Evolutionary conservation across 208 protist species (phyloP), one percentile per base, ranked within the genome.

Genomic region (Tetramitus jugosus): DNA sequence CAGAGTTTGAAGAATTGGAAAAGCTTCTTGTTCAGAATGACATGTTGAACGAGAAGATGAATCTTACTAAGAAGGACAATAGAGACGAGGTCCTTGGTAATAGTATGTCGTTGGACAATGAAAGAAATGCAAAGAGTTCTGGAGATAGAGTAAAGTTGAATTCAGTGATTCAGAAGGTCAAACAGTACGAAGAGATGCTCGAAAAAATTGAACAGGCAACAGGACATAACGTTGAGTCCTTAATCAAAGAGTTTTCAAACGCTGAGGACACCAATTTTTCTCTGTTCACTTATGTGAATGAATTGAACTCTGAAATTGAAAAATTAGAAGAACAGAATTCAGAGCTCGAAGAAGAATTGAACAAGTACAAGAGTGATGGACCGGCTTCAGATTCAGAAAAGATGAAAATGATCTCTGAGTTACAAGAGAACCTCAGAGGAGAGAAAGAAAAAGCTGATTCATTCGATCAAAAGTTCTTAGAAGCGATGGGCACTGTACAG

Each of bases 271-370:
- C 85, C 39, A 98, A 96, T 89, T 96, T 97, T 78, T 96, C 94
- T 29, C 82, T 96, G 35, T 98, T 96, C 89, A 98, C 96, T 85
- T 93, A 90, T 80, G 89, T 96, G 69, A 96, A 96, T 85, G 93
- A 96, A 82, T 88, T 97, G 37, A 95, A 93, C 40, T 88, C 85
- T 35, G 91, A 90, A 68, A 87, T 89, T 65, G 93, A 95, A 85
- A 87, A 85, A 31, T 83, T 95, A 39, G 84, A 89, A 75, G 91
- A 94, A 53, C 90, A 95, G 68, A 93, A 96, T 33, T 80, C 82
- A 3, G 88, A 92, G 62, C 81, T 96, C 7, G 83, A 89, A 78
- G 72, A 79, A 61, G 86, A 93, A 35, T 86, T 95, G 23, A 82
- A 84, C 45, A 94, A 92, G 75, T 92, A 94, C 80, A 85, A 86